Base-by-base conservation (phyloP, 352 stramenopile species). In the Phytophthora pseudosyringae region DNA sequence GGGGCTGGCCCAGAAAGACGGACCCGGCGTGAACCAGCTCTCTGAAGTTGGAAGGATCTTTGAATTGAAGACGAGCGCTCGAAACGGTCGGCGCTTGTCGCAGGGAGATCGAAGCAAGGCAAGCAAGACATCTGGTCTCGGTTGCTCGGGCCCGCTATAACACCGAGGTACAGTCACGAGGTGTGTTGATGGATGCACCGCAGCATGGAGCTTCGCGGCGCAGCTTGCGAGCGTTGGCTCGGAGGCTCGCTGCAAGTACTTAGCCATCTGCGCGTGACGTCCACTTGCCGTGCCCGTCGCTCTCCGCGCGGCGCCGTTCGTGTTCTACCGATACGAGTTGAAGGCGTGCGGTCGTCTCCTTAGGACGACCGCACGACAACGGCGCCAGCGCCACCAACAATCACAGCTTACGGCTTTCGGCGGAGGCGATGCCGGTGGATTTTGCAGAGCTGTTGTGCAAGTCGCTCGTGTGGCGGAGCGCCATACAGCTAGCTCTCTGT, bases 21-120 rank as follows among this genome's bases (percentile, higher is more conserved):
- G 44, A 40, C 35, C 47, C 25, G 36, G 12, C 39, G 21, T 28
- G 54, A 71, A 71, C 67, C 67, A 64, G 65, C 65, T 73, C 60
- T 74, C 60, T 74, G 59, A 70, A 63, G 38, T 29, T 49, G 48
- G 53, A 59, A 65, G 21, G 60, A 74, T 74, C 66, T 66, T 67
- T 67, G 53, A 63, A 62, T n/a, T 62, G 51, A 61, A 69, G 31
- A 46, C 54, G 31, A 51, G 28, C 40, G 60, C 61, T 59, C 38
- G 58, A 72, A 72, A 68, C 49, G 50, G 64, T 68, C 48, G 47
- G 47, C 28, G 62, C 38, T 59, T 72, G 64, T 72, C 64, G 51
- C 64, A 72, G 41, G 21, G 61, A 59, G 54, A 51, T 59, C 53
- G 52, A 33, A 36, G 40, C 44, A 16, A 38, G 39, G 6, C 15